Evolutionary conservation across 495 filamentous ascomycete species (phyloP).

Genomic region (Xylaria grammica): DNA sequence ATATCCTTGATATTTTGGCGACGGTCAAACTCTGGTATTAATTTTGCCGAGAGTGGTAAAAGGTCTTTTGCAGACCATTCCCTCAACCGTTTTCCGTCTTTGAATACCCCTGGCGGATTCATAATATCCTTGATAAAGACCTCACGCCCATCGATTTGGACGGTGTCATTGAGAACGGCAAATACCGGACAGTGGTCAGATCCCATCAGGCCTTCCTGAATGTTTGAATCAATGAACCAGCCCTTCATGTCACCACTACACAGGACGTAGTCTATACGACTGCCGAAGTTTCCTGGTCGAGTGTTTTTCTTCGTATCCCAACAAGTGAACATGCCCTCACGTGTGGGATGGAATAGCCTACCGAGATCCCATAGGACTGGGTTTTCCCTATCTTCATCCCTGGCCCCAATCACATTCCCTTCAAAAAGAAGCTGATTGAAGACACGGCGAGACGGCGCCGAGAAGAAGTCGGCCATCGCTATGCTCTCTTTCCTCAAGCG

Average conservation of each 20-base stretch:
- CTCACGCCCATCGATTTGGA: constrained; percentile 55
- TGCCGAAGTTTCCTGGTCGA: constrained; percentile 87
- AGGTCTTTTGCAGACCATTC: constrained; percentile 70
- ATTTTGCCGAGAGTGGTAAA: constrained; percentile 76
- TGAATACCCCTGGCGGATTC: constrained; percentile 79
- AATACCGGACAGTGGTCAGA: constrained; percentile 98
- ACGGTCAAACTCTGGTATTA: constrained; percentile 86
- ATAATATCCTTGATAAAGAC: constrained; percentile 73
- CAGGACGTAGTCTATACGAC: constrained; percentile 91
- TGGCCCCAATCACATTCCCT: constrained; percentile 70
- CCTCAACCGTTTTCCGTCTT: constrained; percentile 67
- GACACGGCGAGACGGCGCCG: constrained; percentile 74
- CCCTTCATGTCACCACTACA: constrained; percentile 78
- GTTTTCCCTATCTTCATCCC: constrained; percentile 73
- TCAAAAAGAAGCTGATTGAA: constrained; percentile 84
- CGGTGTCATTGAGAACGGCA: constrained; percentile 69
- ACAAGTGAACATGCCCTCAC: constrained; percentile 94
- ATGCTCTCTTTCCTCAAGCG: constrained; percentile 71
- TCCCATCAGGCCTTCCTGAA: constrained; percentile 93
- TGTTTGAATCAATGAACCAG: constrained; percentile 89
- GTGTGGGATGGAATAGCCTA: constrained; percentile 76
- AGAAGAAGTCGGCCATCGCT: constrained; percentile 71
- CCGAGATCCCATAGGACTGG: constrained; percentile 87
- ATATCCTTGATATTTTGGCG: constrained; percentile 90
- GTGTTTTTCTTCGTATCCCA: constrained; percentile 89